Evolutionary conservation across 2,329 filamentous ascomycete species (phyloP).

Genomic region (Phoma sp.): DNA sequence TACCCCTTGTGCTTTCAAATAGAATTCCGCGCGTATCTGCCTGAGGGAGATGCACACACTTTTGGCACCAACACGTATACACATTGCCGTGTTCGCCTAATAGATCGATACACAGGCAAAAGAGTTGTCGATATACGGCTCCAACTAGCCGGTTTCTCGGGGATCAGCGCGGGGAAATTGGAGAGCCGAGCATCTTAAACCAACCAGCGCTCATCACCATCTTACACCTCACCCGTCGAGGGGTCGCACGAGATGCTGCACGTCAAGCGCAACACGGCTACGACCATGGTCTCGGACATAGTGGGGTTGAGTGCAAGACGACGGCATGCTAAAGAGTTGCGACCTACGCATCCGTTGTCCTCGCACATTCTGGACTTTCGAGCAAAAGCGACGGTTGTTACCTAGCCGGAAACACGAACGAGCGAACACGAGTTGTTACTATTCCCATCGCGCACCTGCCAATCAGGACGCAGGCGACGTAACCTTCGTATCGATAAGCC

Average conservation of each 20-base stretch:
- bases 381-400: not conserved
- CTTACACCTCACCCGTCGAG: constrained; percentile 5
- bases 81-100: too few relatives aligned
- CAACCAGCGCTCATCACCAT: constrained; percentile 6
- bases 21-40: not conserved
- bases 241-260: constrained; percentile 1
- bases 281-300: constrained; percentile 8
- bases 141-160: constrained; percentile 8
- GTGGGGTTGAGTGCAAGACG: constrained; percentile 1
- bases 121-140: not conserved
- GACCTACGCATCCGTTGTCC: not conserved
- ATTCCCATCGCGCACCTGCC: not conserved
- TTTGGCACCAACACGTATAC: too few relatives aligned
- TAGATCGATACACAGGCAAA: too few relatives aligned
- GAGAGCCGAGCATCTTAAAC: constrained; percentile 13
- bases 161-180: constrained; percentile 10
- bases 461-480: constrained; percentile 12
- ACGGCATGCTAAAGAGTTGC: constrained; percentile 6
- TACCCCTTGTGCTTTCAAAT: constrained; percentile 19
- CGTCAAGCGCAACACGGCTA: constrained; percentile 2
- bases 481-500: constrained; percentile 3
- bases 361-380: not conserved
- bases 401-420: not conserved
- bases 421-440: not conserved
- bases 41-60: too few relatives aligned